Evolutionary conservation across 768 basidiomycete species (phyloP).

Genomic region (Hygrophorus pudorinus): DNA sequence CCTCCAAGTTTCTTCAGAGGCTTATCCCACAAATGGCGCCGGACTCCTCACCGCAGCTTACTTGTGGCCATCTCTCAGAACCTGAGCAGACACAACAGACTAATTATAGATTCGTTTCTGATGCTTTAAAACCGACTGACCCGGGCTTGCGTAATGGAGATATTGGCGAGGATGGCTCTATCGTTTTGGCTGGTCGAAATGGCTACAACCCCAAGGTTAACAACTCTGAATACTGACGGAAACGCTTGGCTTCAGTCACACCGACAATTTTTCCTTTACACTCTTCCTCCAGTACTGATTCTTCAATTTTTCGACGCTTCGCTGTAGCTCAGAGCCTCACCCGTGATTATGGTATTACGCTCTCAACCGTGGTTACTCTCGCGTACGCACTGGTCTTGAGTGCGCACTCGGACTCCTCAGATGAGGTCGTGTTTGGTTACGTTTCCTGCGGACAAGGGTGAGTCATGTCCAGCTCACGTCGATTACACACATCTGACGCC

Average conservation of each 20-base stretch:
- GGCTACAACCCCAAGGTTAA: neutral
- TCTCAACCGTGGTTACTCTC: neutral
- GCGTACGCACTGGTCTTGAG: constrained; percentile 1
- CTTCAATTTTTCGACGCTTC: neutral
- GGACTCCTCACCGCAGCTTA: no score
- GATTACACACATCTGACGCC: neutral
- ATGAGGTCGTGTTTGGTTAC: constrained; percentile 2
- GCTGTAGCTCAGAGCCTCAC: neutral
- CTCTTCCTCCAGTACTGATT: neutral
- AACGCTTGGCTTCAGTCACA: neutral
- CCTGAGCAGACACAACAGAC: no score
- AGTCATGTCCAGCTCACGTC: neutral
- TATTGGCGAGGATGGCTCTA: no score
- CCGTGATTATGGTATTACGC: neutral
- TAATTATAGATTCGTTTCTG: no score
- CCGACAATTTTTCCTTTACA: constrained; percentile 2
- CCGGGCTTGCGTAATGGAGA: no score
- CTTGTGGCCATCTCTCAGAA: no score
- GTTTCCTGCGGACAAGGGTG: neutral
- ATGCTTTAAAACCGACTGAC: no score
- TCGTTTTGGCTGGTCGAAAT: neutral
- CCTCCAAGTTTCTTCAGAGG: no score
- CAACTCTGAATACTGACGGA: neutral
- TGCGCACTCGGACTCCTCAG: constrained; percentile 2
- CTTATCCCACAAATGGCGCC: no score